phyloP scores from a whole-genome alignment of 2,329 filamentous ascomycete species.

The Coniochaeta hoffmannii region DNA sequence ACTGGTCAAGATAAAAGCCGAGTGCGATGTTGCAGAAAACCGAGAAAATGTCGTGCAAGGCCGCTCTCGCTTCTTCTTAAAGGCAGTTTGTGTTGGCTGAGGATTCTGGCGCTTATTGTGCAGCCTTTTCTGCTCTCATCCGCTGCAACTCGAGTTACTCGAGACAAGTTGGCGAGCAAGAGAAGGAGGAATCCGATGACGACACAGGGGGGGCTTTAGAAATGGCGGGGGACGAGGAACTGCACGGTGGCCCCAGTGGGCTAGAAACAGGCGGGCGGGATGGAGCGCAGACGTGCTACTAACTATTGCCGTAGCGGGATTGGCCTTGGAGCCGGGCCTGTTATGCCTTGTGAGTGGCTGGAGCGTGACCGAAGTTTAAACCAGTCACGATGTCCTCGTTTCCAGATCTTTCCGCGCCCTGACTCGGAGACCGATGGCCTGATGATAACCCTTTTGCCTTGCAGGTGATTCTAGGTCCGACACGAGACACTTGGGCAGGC shows the following conservation, averaged over 20 bases:
- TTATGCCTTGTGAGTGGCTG: not conserved
- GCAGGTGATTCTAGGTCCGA: not conserved
- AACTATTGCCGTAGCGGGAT: not conserved
- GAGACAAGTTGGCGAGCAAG: not conserved
- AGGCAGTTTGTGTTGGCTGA: not conserved
- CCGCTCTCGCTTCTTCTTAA: not conserved
- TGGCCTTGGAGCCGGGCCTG: too few species aligned
- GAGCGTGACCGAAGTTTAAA: not conserved
- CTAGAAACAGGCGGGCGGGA: slow-evolving; percentile 1
- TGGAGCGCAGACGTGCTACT: not conserved
- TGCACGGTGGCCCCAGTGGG: not conserved
- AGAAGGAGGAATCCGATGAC: not conserved
- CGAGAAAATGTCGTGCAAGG: not conserved
- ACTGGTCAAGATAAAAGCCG: not conserved
- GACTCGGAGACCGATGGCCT: not conserved
- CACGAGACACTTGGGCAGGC: not conserved
- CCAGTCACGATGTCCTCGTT: not conserved
- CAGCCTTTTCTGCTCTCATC: not conserved
- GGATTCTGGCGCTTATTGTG: not conserved
- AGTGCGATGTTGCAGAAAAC: not conserved
- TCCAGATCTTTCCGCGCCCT: not conserved
- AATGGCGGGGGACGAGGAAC: not conserved
- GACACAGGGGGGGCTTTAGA: not conserved
- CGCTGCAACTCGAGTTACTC: not conserved
- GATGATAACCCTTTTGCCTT: not conserved